Conservation (phyloP, 2,329 filamentous ascomycete species). For the Hymenoscyphus occultus region DNA sequence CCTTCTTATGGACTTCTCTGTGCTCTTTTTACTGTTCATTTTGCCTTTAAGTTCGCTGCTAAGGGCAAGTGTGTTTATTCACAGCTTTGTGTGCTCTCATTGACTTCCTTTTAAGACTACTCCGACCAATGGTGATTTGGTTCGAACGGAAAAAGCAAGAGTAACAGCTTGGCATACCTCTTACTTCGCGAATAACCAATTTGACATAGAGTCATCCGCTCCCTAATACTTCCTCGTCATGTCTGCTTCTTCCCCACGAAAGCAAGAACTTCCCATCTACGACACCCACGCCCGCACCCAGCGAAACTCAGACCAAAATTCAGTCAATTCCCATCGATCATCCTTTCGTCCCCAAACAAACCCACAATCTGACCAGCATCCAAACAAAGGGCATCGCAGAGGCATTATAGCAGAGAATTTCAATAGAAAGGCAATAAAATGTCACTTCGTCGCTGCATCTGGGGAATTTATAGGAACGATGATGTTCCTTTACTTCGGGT, state of each 20-base stretch:
- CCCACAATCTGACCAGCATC: not conserved
- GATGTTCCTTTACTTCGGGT: slow-evolving; percentile 32
- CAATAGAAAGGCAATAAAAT: not conserved
- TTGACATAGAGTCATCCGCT: not conserved
- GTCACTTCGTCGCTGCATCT: slow-evolving; percentile 40
- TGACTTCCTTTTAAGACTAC: not conserved
- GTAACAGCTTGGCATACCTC: not conserved
- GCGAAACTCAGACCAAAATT: slow-evolving; percentile 10
- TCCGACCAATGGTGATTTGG: not conserved
- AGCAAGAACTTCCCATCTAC: slow-evolving; percentile 2
- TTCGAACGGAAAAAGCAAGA: not conserved
- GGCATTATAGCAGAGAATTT: not conserved
- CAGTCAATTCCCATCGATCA: not conserved
- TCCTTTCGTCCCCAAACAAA: not conserved
- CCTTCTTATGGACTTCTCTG: not conserved
- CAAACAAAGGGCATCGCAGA: not conserved
- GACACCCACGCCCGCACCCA: not conserved
- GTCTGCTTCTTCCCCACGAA: not conserved
- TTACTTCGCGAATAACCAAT: not conserved
- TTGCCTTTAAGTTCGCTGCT: not conserved
- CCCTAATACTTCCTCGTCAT: not conserved
- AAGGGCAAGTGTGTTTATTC: not conserved
- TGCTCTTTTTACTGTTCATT: not conserved
- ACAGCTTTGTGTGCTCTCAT: not conserved
- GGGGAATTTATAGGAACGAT: slow-evolving; percentile 51